Percentiles rank a stretch among this genome's conserved stretches.
These are phyloP conservation scores for Hypoxylon sp. DNA, from an alignment of 2,329 filamentous ascomycete genomes.

Conservation along the genomic window DNA sequence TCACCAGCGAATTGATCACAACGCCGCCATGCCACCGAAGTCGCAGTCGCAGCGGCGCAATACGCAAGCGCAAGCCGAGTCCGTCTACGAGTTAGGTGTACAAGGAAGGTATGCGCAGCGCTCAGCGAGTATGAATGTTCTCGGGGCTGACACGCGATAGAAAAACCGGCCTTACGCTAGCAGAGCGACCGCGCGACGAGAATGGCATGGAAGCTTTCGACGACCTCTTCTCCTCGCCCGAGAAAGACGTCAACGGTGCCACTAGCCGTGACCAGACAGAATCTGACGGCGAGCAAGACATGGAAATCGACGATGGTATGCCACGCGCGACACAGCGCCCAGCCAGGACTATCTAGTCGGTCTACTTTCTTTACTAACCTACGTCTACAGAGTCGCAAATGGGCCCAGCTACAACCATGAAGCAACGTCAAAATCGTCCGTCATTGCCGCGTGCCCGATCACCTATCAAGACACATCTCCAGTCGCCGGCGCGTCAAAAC, in stretches of 20 bases:
- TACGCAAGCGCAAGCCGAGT: slow-evolving; percentile 53
- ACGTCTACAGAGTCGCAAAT: slow-evolving; percentile 56
- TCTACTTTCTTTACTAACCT: slow-evolving; percentile 12
- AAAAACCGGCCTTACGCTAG: slow-evolving; percentile 86
- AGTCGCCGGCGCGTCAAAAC: slow-evolving; percentile 68
- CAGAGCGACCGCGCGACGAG: slow-evolving; percentile 85
- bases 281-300: slow-evolving; percentile 54
- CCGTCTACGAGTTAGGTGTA: slow-evolving; percentile 59
- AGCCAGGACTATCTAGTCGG: too few relatives aligned
- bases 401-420: slow-evolving; percentile 62
- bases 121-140: not conserved
- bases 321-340: slow-evolving; percentile 32
- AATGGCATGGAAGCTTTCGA: slow-evolving; percentile 91
- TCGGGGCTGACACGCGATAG: slow-evolving; percentile 55
- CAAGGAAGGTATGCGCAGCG: slow-evolving; percentile 53
- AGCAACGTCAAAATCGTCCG: slow-evolving; percentile 57
- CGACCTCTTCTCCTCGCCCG: slow-evolving; percentile 87
- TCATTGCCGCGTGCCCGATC: slow-evolving; percentile 61
- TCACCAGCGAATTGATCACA: not conserved
- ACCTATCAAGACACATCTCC: slow-evolving; percentile 68
- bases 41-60: slow-evolving; percentile 48
- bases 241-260: slow-evolving; percentile 55
- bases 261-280: slow-evolving; percentile 41
- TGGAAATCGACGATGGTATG: slow-evolving; percentile 62
- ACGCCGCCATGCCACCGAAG: slow-evolving; percentile 50